Evolutionary conservation across 108 stramenopile species (phyloP).

Genomic region (Cyclotella distinguenda): DNA sequence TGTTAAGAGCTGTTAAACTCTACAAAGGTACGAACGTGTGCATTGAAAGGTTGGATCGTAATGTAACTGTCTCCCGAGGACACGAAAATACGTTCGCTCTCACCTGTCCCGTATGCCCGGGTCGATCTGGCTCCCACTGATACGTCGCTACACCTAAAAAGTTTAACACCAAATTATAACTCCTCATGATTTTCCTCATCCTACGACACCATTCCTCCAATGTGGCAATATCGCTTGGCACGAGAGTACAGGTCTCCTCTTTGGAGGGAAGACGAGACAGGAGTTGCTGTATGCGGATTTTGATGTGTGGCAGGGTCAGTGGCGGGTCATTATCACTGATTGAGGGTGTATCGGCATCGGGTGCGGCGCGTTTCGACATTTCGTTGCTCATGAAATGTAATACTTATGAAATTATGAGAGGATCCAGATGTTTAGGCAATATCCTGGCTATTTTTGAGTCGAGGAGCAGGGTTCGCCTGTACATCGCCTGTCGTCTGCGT

Average conservation of each 20-base stretch:
- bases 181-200: slow-evolving; percentile 15
- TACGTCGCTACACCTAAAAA: slow-evolving; percentile 36
- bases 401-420: too few species aligned
- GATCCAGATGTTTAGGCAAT: too few species aligned
- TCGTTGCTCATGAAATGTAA: too few species aligned
- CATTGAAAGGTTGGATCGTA: too few species aligned
- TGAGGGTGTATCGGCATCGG: too few species aligned
- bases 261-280: slow-evolving; percentile 22
- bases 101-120: slow-evolving; percentile 28
- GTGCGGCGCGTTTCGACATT: too few species aligned
- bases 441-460: too few species aligned
- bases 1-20: slow-evolving; percentile 30
- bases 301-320: not conserved
- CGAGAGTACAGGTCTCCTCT: slow-evolving; percentile 23
- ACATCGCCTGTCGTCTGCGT: too few species aligned
- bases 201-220: slow-evolving; percentile 32
- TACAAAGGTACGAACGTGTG: too few species aligned
- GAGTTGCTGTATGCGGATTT: slow-evolving; percentile 9
- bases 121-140: slow-evolving; percentile 42
- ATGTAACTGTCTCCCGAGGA: too few species aligned
- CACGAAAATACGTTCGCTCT: not conserved
- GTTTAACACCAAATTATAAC: slow-evolving; percentile 32
- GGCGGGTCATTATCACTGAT: slow-evolving; percentile 1
- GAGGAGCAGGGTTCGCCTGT: too few species aligned
- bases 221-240: slow-evolving; percentile 9